Conservation (phyloP, 495 filamentous ascomycete species). For the Aspergillus panamensis region DNA sequence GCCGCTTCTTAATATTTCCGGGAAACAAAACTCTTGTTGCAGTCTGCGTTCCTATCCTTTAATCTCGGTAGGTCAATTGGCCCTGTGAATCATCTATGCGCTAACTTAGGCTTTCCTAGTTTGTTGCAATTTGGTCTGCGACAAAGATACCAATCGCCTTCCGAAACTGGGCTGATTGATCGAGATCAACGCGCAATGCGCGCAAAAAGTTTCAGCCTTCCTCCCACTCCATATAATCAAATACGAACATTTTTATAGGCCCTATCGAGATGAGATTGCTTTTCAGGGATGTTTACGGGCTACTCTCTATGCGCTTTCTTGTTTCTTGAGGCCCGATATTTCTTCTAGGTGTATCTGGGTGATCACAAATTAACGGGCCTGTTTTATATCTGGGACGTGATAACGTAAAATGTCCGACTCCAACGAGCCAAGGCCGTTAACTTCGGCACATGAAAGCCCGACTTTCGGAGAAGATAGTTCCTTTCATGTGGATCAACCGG, state of each 20-base stretch:
- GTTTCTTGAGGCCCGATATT: constrained; percentile 11
- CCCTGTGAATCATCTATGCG: not conserved
- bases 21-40: not conserved
- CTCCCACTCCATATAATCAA: constrained; percentile 12
- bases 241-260: not conserved
- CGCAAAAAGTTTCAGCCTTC: constrained; percentile 1
- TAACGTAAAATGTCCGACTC: constrained; percentile 39
- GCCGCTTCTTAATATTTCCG: too few relatives aligned
- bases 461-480: constrained; percentile 83
- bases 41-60: too few relatives aligned
- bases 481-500: constrained; percentile 76
- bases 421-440: constrained; percentile 40
- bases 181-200: constrained; percentile 19
- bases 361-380: constrained; percentile 10
- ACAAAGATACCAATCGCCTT: not conserved
- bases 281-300: not conserved
- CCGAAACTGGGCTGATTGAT: not conserved
- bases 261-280: constrained; percentile 22
- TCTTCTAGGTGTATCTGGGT: constrained; percentile 7
- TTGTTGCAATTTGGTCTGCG: not conserved
- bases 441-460: constrained; percentile 75
- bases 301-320: constrained; percentile 12
- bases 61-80: not conserved
- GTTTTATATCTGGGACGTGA: constrained; percentile 18
- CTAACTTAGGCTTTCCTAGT: not conserved